Base-by-base conservation (phyloP, 495 filamentous ascomycete species). In the Entonaema liquescens region DNA sequence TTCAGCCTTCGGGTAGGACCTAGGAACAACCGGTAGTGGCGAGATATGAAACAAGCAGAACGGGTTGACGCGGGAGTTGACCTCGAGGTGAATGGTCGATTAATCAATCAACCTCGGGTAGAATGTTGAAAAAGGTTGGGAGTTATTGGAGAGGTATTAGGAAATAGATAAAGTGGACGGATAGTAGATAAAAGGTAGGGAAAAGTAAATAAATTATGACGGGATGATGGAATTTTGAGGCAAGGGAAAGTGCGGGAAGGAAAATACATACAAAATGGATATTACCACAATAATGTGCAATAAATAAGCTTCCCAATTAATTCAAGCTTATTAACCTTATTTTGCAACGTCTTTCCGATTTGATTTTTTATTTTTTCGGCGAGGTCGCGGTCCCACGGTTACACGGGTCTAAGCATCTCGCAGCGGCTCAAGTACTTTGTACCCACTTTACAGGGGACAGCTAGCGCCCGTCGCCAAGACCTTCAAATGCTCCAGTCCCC, bases 301-400 rank as follows among this genome's bases (percentile, higher is more conserved):
- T 62, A 63, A 69, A 47, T 73, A 73, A 73, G 70, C 65, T 73
- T 73, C 65, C 70, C 33, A 66, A 73, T 65, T 52, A 53, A 73
- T 69, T 73, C 65, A 73, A 73, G 70, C 65, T 73, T 73, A 73
- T 72, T 72, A 71, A 26, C 68, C 59, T 71, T 67, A 71, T 73
- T 73, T 68, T 68, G 56, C 65, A 57, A 65, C 53, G 2, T 35
- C 29, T 56, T 56, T 56, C 53, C 29, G 28, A 28, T 56, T 56
- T 35, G 15, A 15, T 33, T 47, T 57, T 57, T 65, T 58, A 28
- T 47, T 35, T 61, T 61, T 61, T 65, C 56, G 52, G 60, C 50
- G 47, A 64, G 53, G 29, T 31, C 29, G 42, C 42, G 40, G 49
- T 52, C 49, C 49, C 49, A 61, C 31, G 36, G 64, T 64, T 64